These are phyloP conservation scores for Acacia crassicarpa DNA, from an alignment of 306 rosid genomes.

Conservation along the genomic window DNA sequence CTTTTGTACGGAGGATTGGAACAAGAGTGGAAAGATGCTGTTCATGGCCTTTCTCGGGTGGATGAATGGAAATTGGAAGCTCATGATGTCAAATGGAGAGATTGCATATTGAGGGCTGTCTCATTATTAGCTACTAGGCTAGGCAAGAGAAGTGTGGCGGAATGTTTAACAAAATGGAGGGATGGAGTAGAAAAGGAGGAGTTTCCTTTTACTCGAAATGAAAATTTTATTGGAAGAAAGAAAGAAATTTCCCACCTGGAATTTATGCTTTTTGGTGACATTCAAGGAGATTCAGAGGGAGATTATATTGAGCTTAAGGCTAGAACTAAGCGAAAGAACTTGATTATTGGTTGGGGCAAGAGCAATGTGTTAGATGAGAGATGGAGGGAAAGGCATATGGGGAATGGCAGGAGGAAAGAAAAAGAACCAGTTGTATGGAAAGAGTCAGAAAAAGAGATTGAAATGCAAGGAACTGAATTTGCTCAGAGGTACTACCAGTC, in stretches of 20 bases:
- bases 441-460: slow-evolving; percentile 90
- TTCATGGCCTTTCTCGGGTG: slow-evolving; percentile 71
- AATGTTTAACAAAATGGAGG: slow-evolving; percentile 74
- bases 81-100: slow-evolving; percentile 88
- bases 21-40: slow-evolving; percentile 90
- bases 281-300: slow-evolving; percentile 69
- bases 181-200: slow-evolving; percentile 79
- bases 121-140: slow-evolving; percentile 65
- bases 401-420: slow-evolving; percentile 54
- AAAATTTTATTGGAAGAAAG: slow-evolving; percentile 79
- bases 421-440: slow-evolving; percentile 90
- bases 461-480: slow-evolving; percentile 69
- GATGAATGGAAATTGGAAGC: slow-evolving; percentile 91
- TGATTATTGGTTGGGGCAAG: slow-evolving; percentile 65
- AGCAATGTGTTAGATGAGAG: slow-evolving; percentile 58
- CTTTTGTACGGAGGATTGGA: slow-evolving; percentile 80
- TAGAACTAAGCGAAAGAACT: slow-evolving; percentile 62
- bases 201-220: slow-evolving; percentile 74
- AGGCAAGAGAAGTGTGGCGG: slow-evolving; percentile 87
- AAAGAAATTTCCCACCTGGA: slow-evolving; percentile 83
- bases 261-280: slow-evolving; percentile 79
- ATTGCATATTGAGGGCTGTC: slow-evolving; percentile 75
- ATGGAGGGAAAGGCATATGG: slow-evolving; percentile 45
- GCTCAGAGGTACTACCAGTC: slow-evolving; percentile 53
- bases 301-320: slow-evolving; percentile 86